Percentiles rank a stretch among this genome's conserved stretches.
phyloP scores from a whole-genome alignment of 1,284 basidiomycete genomes.

The Rhodotorula sp. region DNA sequence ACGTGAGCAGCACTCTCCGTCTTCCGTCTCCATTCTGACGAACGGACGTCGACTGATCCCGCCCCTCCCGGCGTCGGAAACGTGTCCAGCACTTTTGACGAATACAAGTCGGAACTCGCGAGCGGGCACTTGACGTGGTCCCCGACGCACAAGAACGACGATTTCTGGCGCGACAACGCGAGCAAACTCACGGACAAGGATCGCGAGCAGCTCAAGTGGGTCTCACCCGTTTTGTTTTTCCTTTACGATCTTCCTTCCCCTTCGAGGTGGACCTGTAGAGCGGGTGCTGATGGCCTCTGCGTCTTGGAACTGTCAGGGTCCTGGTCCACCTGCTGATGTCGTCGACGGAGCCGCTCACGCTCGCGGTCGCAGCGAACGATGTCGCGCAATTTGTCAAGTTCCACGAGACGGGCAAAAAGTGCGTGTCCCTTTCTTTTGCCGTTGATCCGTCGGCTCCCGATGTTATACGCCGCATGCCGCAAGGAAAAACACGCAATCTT shows the following conservation, averaged over 20 bases:
- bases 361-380: constrained; percentile 87
- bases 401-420: constrained; percentile 87
- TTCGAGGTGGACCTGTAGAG: no score
- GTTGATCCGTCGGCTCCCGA: background rate
- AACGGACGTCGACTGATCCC: no score
- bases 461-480: no score
- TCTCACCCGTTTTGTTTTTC: no score
- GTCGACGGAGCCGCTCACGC: constrained; percentile 63
- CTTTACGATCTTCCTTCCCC: background rate
- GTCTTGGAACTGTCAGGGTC: constrained; percentile 40
- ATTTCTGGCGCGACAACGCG: constrained; percentile 97
- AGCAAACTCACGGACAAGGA: constrained; percentile 75
- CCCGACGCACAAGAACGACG: constrained; percentile 90
- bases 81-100: constrained; percentile 83
- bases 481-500: background rate
- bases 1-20: constrained; percentile 60
- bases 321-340: constrained; percentile 69
- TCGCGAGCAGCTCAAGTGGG: constrained; percentile 73
- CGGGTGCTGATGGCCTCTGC: no score
- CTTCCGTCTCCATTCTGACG: background rate
- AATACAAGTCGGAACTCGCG: constrained; percentile 85
- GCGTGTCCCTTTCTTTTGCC: constrained; percentile 44
- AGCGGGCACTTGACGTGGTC: constrained; percentile 89
- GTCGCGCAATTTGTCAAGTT: constrained; percentile 91
- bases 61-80: no score